Base-by-base conservation (phyloP, 257 asterid genomes). In the Petunia secreta region DNA sequence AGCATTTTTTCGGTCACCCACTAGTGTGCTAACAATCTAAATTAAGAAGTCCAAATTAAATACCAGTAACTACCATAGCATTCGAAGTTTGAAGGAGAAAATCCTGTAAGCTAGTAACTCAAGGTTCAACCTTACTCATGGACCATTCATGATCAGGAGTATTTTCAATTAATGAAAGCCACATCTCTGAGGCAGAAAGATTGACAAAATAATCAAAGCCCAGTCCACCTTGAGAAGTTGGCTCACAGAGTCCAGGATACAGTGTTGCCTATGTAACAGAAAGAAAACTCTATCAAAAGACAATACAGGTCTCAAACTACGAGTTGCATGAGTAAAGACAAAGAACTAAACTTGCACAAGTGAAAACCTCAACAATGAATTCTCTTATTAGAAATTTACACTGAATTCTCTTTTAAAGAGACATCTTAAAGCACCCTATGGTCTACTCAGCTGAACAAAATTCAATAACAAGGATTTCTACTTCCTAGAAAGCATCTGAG, bases 181-280 rank as follows among this genome's bases (percentile, higher is more conserved):
- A 95, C 95, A 90, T 84, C 82, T 93, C 99, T 58, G 98, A 84
- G 76, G 97, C 98, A 80, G 99, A 95, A 81, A 86, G 92, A 89
- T 93, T 95, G 79, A 90, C 97, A 84, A 86, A 91, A 84, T 85
- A 95, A 89, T 93, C 98, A 87, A 93, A 95, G 83, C 99, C 99
- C 87, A 95, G 76, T 87, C 99, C 97, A 85, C 98, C 99, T 88
- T 92, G 98, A 67, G 97, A 87, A 84, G 90, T 86, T 67, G 96
- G 91, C 86, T 95, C 97, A 43, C 96, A 91, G 9, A 95, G 92
- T 86, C 99, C 99, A 6, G 99, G 99, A 89, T 92, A 95, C 60
- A 91, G 92, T 25, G 99, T 92, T 81, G 85, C 94, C 99, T 95
- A 83, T 80, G 78, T 46, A 89, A 79, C 75, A 81, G 80, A 69